Conservation (phyloP, 768 basidiomycete species). For the Suillus subalutaceus region DNA sequence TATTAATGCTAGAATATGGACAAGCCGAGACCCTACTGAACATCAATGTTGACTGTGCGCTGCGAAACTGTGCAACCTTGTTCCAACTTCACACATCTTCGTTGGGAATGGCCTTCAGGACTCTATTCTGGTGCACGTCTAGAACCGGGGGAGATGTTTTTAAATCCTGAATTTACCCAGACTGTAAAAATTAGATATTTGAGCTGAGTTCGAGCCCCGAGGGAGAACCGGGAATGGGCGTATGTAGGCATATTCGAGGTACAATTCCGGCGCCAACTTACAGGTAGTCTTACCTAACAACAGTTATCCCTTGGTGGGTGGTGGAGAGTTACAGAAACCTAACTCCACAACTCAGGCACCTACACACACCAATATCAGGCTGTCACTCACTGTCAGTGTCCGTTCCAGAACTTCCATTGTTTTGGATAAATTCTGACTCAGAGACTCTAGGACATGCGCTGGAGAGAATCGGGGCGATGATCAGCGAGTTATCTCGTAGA, state of each 20-base stretch:
- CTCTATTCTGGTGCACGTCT: neutral
- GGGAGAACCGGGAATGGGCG: neutral
- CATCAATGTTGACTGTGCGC: neutral
- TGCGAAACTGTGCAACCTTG: neutral
- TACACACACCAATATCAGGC: constrained; percentile 1
- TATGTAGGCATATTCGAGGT: constrained; percentile 8
- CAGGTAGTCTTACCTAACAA: neutral
- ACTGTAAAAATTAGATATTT: neutral
- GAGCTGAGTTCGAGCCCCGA: constrained; percentile 5
- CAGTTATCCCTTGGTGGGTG: neutral
- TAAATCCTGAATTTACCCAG: constrained; percentile 4
- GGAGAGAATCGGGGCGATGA: neutral
- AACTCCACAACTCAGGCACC: constrained; percentile 7
- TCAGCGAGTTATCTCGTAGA: neutral
- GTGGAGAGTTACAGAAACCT: constrained; percentile 1
- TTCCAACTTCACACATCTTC: neutral
- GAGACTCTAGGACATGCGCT: neutral
- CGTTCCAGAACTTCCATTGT: neutral
- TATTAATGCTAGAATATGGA: no score
- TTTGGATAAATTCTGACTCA: neutral
- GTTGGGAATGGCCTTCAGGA: neutral
- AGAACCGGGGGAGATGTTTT: neutral
- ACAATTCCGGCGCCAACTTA: neutral
- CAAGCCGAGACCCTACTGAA: neutral
- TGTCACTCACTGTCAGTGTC: neutral